phyloP scores from a whole-genome alignment of 2,329 filamentous ascomycete genomes.

The Apiospora koreana region DNA sequence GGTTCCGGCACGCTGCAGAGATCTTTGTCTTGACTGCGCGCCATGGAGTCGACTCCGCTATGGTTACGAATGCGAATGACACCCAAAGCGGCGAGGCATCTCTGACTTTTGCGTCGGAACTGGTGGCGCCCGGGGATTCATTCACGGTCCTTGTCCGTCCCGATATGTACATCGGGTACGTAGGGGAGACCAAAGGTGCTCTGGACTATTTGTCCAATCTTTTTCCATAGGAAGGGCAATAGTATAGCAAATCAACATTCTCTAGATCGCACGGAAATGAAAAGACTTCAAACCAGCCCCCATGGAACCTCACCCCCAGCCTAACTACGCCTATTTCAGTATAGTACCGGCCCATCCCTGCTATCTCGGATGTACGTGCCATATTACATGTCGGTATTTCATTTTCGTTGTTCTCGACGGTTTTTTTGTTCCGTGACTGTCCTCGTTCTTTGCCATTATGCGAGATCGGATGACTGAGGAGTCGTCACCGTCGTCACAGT shows the following conservation, averaged over 20 bases:
- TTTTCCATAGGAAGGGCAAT: background rate
- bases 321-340: no score
- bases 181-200: constrained; percentile 30
- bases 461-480: background rate
- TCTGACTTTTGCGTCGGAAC: constrained; percentile 32
- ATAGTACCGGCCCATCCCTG: no score
- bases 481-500: background rate
- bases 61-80: no score
- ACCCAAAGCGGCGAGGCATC: constrained; percentile 18
- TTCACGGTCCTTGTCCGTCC: constrained; percentile 38
- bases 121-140: constrained; percentile 27
- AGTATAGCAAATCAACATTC: no score
- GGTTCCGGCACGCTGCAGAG: constrained; percentile 15
- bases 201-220: constrained; percentile 23
- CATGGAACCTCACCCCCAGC: no score
- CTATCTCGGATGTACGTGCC: no score
- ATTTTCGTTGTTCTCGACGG: no score
- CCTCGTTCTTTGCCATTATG: background rate
- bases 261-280: no score
- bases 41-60: background rate
- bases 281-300: no score
- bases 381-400: no score
- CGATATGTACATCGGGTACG: constrained; percentile 43
- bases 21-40: constrained; percentile 16
- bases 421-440: no score